These are phyloP conservation scores for Setaria viridis DNA, from an alignment of 202 grass and related monocot species.

Conservation along the genomic window DNA sequence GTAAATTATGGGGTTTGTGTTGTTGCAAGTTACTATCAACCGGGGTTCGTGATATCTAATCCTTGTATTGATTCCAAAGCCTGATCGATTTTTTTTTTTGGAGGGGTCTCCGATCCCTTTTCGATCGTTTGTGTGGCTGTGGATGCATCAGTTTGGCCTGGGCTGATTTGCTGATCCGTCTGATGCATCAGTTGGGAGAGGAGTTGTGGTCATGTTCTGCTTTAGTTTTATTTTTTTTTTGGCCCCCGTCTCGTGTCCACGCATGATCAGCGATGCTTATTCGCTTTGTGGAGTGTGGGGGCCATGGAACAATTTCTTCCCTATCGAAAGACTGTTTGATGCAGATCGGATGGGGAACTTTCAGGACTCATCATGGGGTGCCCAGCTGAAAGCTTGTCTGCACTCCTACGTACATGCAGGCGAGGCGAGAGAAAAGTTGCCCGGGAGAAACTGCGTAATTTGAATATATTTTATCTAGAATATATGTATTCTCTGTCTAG, in stretches of 20 bases:
- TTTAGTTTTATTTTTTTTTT: background rate
- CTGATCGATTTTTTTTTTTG: background rate
- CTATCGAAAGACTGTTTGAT: background rate
- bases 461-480: too few species aligned
- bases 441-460: too few species aligned
- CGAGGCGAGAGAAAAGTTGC: too few species aligned
- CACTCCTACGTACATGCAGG: too few species aligned
- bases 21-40: constrained; percentile 53
- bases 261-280: constrained; percentile 30
- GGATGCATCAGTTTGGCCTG: constrained; percentile 32
- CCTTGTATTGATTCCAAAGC: background rate
- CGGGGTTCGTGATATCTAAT: constrained; percentile 42
- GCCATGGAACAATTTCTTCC: constrained; percentile 41
- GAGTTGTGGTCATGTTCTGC: constrained; percentile 4
- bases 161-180: constrained; percentile 24
- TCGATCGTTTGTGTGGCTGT: constrained; percentile 41
- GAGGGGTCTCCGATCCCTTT: background rate
- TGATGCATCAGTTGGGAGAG: constrained; percentile 13
- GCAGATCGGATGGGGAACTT: constrained; percentile 1
- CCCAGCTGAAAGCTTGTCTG: too few species aligned
- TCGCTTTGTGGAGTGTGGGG: constrained; percentile 42
- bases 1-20: background rate
- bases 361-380: background rate
- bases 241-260: background rate
- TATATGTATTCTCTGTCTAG: too few species aligned